Conservation (phyloP, 164 flowering plant genomes). For the Warburgia ugandensis region DNA sequence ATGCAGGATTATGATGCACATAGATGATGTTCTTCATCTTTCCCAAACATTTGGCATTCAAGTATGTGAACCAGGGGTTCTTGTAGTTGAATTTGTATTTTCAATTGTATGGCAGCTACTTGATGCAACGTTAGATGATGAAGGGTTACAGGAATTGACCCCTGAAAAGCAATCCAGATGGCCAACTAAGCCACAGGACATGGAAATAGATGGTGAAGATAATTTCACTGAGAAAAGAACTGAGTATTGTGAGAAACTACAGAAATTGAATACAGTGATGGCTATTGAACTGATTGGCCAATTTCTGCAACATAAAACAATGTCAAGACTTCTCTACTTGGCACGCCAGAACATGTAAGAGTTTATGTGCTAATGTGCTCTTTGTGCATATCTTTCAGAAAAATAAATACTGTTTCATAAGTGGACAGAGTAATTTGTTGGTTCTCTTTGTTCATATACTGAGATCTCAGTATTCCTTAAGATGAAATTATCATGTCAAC, state of each 20-base stretch:
- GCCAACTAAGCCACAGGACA: constrained; percentile 43
- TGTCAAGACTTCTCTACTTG: constrained; percentile 72
- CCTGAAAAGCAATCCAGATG: constrained; percentile 54
- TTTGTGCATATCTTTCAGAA: too few relatives aligned
- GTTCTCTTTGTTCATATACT: too few relatives aligned
- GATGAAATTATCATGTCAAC: too few relatives aligned
- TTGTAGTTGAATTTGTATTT: constrained; percentile 64
- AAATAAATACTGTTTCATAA: too few relatives aligned
- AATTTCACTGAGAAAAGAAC: constrained; percentile 36
- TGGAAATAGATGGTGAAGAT: constrained; percentile 60
- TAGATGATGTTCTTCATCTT: constrained; percentile 62
- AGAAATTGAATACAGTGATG: constrained; percentile 48
- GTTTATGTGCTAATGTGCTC: too few relatives aligned
- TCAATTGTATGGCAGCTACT: constrained; percentile 70
- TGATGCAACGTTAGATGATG: constrained; percentile 87
- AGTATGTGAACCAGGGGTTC: constrained; percentile 51
- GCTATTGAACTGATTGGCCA: constrained; percentile 73
- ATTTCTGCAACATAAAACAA: constrained; percentile 56
- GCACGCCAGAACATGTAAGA: constrained; percentile 74
- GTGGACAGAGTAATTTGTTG: too few relatives aligned
- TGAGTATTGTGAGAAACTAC: constrained; percentile 46
- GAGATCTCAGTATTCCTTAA: too few relatives aligned
- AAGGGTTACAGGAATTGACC: constrained; percentile 58
- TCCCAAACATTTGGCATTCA: constrained; percentile 56
- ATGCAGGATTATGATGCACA: constrained; percentile 62